Evolutionary conservation across 331 rosid genomes (phyloP), one percentile per base, ranked within the genome.

Genomic region (Quercus tomentella): DNA sequence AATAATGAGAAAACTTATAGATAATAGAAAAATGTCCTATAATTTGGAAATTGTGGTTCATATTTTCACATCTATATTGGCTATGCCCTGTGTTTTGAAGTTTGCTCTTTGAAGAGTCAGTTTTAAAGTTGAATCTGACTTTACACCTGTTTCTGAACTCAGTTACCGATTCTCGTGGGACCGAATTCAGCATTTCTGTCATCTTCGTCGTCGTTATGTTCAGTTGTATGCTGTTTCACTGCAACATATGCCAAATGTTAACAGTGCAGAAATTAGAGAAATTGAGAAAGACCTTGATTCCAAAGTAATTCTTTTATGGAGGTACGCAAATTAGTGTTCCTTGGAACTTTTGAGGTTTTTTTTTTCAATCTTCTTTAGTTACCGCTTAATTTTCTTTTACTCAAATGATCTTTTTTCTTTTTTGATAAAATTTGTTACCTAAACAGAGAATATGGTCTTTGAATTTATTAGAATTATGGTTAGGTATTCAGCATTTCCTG

Each of bases 141-240:
- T 54, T 80, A 43, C 56, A 5, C 56, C 73, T 82, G 74, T 60
- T 69, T 80, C 73, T 43, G 81, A 70, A 74, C 83, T 81, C 92
- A 96, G 99, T 87, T 93, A 93, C 63, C 96, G 92, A 58, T 90
- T 93, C 84, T 96, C 98, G 2, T 96, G 99, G 99, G 99, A 93
- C 77, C 90, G 89, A 82, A 93, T 93, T 85, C 87, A 74, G 71
- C 82, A 78, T 86, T 96, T 96, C 76, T 96, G 99, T 89, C 98
- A 90, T 90, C 84, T 84, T 82, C 98, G 99, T 52, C 97, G 98
- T 57, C 97, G 61, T 69, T 96, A 96, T 66, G 82, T 96, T 86
- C 98, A 96, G 88, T 83, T 91, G 77, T 96, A 96, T 77, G 90
- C 82, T 76, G 90, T 86, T 88, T 88, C 87, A 75, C 86, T 96